A percentile compares a stretch with the other conserved stretches of the same genome.
Evolutionary conservation across 805 yeast species (phyloP).

Genomic region (Gaillardinia entomophila): DNA sequence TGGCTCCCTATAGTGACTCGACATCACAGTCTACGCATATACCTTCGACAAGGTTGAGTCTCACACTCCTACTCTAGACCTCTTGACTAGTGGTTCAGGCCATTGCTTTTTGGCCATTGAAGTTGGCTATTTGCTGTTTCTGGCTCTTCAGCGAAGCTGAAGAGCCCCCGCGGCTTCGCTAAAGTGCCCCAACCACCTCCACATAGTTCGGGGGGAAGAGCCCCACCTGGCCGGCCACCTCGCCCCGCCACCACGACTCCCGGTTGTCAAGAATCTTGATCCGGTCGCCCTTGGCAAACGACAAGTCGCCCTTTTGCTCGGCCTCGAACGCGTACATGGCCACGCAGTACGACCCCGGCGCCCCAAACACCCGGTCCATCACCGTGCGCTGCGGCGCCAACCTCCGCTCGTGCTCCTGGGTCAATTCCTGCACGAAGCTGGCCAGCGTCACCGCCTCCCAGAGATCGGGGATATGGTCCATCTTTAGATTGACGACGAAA

Average conservation of each 20-base stretch:
- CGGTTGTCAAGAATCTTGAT: conserved; percentile 29
- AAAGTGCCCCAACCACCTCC: conserved; percentile 1
- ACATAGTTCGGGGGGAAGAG: conserved; percentile 32
- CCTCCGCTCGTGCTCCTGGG: conserved; percentile 3
- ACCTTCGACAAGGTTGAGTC: no score
- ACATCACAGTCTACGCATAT: no score
- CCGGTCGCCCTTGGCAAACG: conserved; percentile 37
- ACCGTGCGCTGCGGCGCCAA: conserved; percentile 2
- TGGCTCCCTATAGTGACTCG: no score
- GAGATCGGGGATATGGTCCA: no score
- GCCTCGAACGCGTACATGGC: conserved; percentile 38
- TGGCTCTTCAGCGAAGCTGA: no score
- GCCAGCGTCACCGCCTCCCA: background rate
- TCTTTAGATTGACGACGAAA: conserved; percentile 13
- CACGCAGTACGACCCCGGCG: conserved; percentile 17
- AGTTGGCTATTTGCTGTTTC: no score
- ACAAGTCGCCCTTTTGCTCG: conserved; percentile 35
- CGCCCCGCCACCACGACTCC: conserved; percentile 36
- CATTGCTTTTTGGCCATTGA: no score
- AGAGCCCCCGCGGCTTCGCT: no score
- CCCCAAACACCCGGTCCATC: conserved; percentile 7
- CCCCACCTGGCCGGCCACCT: conserved; percentile 20
- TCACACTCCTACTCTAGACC: no score
- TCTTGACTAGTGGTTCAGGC: no score
- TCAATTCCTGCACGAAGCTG: conserved; percentile 2